Evolutionary conservation across 768 basidiomycete species (phyloP).

Genomic region (Trametes cingulata): DNA sequence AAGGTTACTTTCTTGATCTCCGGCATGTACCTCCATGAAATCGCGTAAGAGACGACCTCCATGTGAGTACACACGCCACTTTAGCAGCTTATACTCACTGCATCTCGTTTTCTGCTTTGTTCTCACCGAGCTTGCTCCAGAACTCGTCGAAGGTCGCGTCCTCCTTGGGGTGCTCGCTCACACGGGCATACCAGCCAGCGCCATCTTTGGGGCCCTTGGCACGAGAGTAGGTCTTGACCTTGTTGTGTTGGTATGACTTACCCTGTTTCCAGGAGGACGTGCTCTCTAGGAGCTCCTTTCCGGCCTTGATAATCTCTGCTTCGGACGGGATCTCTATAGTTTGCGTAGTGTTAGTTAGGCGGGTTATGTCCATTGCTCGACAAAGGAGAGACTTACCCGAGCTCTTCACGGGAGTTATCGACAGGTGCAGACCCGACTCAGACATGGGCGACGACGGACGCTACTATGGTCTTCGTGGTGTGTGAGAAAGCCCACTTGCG

Average conservation of each 20-base stretch:
- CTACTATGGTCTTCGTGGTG: not conserved
- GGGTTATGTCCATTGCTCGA: not conserved
- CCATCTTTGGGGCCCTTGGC: conserved; percentile 56
- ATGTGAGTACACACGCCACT: too few relatives aligned
- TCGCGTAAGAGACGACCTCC: not conserved
- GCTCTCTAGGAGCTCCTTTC: conserved; percentile 54
- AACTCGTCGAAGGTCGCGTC: conserved; percentile 74
- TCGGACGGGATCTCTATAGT: conserved; percentile 60
- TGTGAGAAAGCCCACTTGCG: not conserved
- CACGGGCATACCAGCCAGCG: conserved; percentile 67
- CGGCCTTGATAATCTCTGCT: conserved; percentile 55
- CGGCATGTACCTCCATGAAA: conserved; percentile 57
- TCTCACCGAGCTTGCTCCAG: conserved; percentile 65
- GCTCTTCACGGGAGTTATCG: conserved; percentile 40
- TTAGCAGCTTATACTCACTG: conserved; percentile 44
- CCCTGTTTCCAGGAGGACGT: conserved; percentile 65
- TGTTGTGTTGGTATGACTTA: conserved; percentile 55
- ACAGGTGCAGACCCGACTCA: conserved; percentile 35
- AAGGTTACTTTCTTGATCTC: conserved; percentile 62
- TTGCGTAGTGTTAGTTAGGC: not conserved
- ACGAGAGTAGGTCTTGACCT: conserved; percentile 56
- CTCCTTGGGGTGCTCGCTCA: conserved; percentile 63
- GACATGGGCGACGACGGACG: conserved; percentile 20
- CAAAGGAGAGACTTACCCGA: conserved; percentile 35
- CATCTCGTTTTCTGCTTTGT: conserved; percentile 70